phyloP scores from a whole-genome alignment of 75 land plant genomes.

The Picea glauca region DNA sequence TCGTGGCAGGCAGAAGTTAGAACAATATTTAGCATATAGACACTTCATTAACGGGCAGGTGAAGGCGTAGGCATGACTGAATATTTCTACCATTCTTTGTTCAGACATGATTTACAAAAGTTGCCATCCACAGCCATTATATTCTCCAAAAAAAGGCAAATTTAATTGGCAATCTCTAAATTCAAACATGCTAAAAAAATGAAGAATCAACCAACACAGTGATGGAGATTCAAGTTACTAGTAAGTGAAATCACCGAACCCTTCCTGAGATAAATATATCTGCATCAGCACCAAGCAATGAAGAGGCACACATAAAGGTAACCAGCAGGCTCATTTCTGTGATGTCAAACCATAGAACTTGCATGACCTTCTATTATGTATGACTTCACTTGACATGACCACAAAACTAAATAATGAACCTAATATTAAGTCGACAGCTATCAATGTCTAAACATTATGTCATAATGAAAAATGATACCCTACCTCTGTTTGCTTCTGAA shows the following conservation, averaged over 20 bases:
- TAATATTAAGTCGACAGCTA: background rate
- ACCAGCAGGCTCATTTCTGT: background rate
- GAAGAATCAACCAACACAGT: background rate
- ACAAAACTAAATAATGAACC: background rate
- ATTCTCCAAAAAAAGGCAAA: background rate
- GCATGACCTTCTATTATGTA: background rate
- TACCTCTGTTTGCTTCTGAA: slow-evolving; percentile 64
- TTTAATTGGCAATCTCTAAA: background rate
- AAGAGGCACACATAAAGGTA: background rate
- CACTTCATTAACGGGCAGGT: background rate
- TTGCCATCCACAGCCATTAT: background rate
- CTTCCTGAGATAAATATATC: background rate
- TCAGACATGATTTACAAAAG: background rate
- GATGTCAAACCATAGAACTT: background rate
- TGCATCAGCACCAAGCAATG: background rate
- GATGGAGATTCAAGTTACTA: background rate
- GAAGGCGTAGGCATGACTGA: background rate
- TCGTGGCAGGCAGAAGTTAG: too few species aligned
- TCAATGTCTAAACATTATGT: background rate
- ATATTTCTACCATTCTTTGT: background rate
- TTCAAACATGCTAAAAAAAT: background rate
- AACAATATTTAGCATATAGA: too few species aligned
- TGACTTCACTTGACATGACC: background rate
- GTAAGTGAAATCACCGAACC: background rate
- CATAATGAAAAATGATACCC: background rate